Evolutionary conservation across 192 early-diverging fungal genomes (phyloP).

Genomic region (Mortierella alpina): DNA sequence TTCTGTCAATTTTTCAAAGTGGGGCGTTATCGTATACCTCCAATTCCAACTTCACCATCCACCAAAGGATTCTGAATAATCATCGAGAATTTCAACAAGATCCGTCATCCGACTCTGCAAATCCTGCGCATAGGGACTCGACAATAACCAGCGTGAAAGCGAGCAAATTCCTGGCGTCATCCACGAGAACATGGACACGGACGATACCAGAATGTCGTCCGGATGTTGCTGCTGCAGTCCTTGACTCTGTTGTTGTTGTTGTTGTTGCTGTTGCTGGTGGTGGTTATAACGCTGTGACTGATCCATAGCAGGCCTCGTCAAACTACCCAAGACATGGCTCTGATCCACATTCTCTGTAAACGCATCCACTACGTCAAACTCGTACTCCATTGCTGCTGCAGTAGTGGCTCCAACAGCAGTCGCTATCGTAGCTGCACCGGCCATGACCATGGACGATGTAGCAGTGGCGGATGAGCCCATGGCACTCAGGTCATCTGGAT

Average conservation of each 20-base stretch:
- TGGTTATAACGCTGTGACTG: neutral
- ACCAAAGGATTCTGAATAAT: slow-evolving; percentile 23
- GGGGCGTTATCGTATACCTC: too few relatives aligned
- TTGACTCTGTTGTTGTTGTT: slow-evolving; percentile 4
- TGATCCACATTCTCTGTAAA: neutral
- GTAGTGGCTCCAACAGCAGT: neutral
- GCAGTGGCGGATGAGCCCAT: neutral
- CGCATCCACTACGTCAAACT: slow-evolving; percentile 15
- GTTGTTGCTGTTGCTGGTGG: neutral
- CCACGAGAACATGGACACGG: neutral
- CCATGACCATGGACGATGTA: neutral
- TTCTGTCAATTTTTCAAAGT: neutral
- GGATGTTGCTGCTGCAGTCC: neutral
- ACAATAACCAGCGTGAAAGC: slow-evolving; percentile 14
- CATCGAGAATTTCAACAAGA: slow-evolving; percentile 27
- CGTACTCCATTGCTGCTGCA: slow-evolving; percentile 14
- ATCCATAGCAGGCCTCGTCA: neutral
- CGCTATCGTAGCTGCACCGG: neutral
- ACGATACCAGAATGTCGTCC: neutral
- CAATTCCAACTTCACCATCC: slow-evolving; percentile 5
- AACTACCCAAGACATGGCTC: neutral
- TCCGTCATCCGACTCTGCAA: slow-evolving; percentile 16
- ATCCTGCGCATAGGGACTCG: slow-evolving; percentile 8
- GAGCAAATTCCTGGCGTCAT: neutral
- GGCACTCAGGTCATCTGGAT: neutral